phyloP scores from a whole-genome alignment of 257 asterid species.

The Coffea eugenioides region DNA sequence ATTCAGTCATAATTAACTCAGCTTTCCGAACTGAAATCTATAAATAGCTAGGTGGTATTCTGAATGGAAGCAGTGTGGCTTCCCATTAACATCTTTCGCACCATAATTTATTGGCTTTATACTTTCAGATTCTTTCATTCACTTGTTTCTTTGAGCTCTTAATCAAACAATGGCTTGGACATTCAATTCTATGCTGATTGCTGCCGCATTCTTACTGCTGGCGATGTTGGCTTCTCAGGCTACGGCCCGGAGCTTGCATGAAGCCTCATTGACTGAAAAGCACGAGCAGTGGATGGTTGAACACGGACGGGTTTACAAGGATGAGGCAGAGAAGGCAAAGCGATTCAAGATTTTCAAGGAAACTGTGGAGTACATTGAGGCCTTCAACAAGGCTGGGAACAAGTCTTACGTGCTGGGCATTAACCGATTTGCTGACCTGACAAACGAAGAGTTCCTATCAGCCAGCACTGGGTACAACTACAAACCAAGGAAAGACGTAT shows the following conservation, averaged over 20 bases:
- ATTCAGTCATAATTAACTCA: too few species aligned
- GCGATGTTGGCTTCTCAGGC: neutral
- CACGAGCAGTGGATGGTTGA: conserved; percentile 13
- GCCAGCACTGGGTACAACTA: too few species aligned
- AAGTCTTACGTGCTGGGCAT: too few species aligned
- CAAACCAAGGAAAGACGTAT: too few species aligned
- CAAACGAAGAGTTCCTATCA: too few species aligned
- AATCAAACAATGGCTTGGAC: neutral
- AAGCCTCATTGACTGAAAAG: conserved; percentile 1
- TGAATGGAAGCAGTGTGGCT: neutral
- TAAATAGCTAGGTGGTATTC: too few species aligned
- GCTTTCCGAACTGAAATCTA: too few species aligned
- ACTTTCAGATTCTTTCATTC: too few species aligned
- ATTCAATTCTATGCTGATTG: neutral
- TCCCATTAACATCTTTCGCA: neutral
- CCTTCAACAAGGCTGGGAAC: too few species aligned
- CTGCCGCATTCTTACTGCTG: neutral
- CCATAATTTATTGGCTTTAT: too few species aligned
- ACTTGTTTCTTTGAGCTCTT: neutral
- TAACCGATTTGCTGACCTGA: too few species aligned
- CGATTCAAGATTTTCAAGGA: conserved; percentile 16
- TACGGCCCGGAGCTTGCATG: neutral
- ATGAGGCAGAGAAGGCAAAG: neutral
- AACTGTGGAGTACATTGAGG: neutral
- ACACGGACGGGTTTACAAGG: neutral